Evolutionary conservation across 1,284 basidiomycete species (phyloP), one percentile per base, ranked within the genome.

Genomic region (Coriolopsis trogii): DNA sequence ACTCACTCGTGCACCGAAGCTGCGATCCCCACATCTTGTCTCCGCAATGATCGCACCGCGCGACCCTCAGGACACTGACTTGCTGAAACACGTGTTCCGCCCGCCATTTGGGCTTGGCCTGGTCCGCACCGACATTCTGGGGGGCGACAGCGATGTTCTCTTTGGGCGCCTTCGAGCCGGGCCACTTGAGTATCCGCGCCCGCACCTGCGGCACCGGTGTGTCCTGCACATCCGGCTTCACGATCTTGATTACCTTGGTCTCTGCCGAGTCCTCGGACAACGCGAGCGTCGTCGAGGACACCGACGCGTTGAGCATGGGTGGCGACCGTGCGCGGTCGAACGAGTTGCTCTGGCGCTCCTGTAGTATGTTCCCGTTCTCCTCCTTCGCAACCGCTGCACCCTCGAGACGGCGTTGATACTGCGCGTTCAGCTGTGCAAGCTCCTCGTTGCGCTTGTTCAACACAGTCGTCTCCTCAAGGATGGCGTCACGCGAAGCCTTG

Each of bases 11-110:
- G 68, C 96, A 99, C 28, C 92, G 87, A 51, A 94, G 79, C 69
- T 95, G 93, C 31, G 95, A 87, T 5, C 96, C 96, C 95, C 95
- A 99, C 87, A 99, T 88, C 77, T 98, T 99, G 67, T 98, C 97
- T 33, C 89, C 88, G 68, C 96, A 99, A 51, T 96, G 88, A 65
- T 98, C 95, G 68, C 96, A 99, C 39, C 93, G 80, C 15, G 92
- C 88, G 50, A 97, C 91, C 28, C 95, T 83, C 55, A 99, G 76
- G 20, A 95, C 84, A 65, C 88, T 96, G 64, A 93, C 78, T 56
- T 91, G 93, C 68, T 95, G 91, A 78, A 98, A 98, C 53, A 82
- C 81, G 69, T 99, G 96, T 56, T 68, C 66, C 41, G 54, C 51
- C 45, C 69, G 74, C 46, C 71, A 72, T 70, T 78, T 83, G 53